Percentiles rank a stretch among this genome's conserved stretches.
Evolutionary conservation across 2,329 filamentous ascomycete genomes (phyloP).

Genomic region (Colletotrichum lindemuthianum): DNA sequence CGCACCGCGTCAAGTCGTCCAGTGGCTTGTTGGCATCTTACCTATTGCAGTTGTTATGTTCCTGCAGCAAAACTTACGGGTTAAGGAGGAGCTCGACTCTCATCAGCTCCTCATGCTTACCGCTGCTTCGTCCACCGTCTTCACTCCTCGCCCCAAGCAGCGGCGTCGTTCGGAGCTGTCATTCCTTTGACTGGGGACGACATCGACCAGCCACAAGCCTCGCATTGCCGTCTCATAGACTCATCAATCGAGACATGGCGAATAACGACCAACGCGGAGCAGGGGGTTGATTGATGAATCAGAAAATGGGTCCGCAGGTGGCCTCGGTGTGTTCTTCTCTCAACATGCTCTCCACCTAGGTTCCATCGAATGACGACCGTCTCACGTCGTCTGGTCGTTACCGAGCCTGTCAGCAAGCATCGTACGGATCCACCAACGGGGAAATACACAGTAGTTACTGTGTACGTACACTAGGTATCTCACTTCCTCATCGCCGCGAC

Average conservation of each 20-base stretch:
- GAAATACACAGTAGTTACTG: neutral
- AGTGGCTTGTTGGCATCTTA: neutral
- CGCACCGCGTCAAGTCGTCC: too few species aligned
- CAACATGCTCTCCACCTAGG: constrained; percentile 33
- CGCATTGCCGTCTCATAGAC: constrained; percentile 9
- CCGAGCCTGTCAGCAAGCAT: constrained; percentile 18
- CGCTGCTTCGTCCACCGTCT: constrained; percentile 10
- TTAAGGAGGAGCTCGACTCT: too few species aligned
- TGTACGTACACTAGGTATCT: neutral
- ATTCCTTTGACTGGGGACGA: neutral
- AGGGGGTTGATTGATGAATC: neutral
- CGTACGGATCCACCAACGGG: constrained; percentile 13
- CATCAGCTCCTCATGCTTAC: constrained; percentile 1
- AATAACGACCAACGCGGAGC: too few species aligned
- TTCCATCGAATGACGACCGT: constrained; percentile 33
- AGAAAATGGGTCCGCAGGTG: neutral
- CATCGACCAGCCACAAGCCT: constrained; percentile 2
- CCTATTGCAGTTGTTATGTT: constrained; percentile 25
- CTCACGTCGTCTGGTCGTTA: constrained; percentile 30
- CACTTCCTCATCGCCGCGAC: constrained; percentile 26
- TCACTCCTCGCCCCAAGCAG: too few species aligned
- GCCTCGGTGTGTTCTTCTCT: constrained; percentile 17
- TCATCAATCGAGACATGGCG: constrained; percentile 2
- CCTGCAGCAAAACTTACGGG: constrained; percentile 18
- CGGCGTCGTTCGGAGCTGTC: too few species aligned